Evolutionary conservation across 2,329 filamentous ascomycete species (phyloP).

Genomic region (Zalaria sp.): DNA sequence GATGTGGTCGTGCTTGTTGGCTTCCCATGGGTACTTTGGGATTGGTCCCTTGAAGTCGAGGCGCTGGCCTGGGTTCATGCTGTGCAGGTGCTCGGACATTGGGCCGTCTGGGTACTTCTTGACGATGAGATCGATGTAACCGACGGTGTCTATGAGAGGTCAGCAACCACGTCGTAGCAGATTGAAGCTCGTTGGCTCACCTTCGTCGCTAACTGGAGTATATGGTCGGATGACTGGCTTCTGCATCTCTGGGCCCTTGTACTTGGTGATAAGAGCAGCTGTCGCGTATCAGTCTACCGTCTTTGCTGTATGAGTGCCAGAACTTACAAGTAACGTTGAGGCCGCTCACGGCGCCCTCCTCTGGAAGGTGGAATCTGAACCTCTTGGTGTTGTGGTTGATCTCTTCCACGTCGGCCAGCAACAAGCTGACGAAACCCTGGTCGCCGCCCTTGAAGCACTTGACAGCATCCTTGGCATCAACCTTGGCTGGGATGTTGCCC

Average conservation of each 20-base stretch:
- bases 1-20: slow-evolving; percentile 89
- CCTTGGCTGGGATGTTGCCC: slow-evolving; percentile 24
- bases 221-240: slow-evolving; percentile 88
- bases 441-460: slow-evolving; percentile 65
- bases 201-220: slow-evolving; percentile 79
- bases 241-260: slow-evolving; percentile 65
- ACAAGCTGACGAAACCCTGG: slow-evolving; percentile 74
- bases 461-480: slow-evolving; percentile 25
- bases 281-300: slow-evolving; percentile 3
- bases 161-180: neutral
- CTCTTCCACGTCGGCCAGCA: slow-evolving; percentile 61
- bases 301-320: neutral
- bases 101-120: slow-evolving; percentile 84
- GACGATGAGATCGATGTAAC: slow-evolving; percentile 76
- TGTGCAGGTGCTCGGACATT: slow-evolving; percentile 84
- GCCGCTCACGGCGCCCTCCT: slow-evolving; percentile 72
- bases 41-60: slow-evolving; percentile 92
- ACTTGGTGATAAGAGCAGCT: slow-evolving; percentile 80
- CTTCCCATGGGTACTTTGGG: slow-evolving; percentile 77
- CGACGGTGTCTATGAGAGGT: slow-evolving; percentile 46
- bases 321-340: slow-evolving; percentile 58
- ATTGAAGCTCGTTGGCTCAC: slow-evolving; percentile 29
- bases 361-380: slow-evolving; percentile 75
- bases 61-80: slow-evolving; percentile 64
- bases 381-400: slow-evolving; percentile 94